Base-by-base conservation (phyloP, 2,329 filamentous ascomycete species). In the Aspergillus alliaceus region DNA sequence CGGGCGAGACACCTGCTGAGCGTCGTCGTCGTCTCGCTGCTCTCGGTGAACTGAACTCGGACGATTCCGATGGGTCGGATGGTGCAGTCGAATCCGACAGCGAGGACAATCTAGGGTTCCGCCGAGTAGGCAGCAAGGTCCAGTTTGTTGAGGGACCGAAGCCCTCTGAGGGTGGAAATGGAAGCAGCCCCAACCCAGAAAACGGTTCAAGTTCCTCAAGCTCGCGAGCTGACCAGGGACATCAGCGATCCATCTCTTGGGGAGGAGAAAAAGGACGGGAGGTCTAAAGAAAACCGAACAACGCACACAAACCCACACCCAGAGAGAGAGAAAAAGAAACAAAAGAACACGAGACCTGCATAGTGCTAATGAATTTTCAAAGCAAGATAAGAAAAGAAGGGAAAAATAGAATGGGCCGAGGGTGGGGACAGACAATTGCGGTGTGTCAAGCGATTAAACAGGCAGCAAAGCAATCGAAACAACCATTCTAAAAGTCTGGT, bases 1-100 rank as follows among this genome's bases (percentile, higher is more conserved):
- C 72, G 0, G 71, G 69, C 25, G 76, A 79, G 58, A 80, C 78
- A 3, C 76, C 76, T 1, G 78, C 77, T 8, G 77, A 80, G 60
- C 77, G 76, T 37, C 72, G 76, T 48, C 77, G 78, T 56, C 76
- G 78, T 66, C 70, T 79, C 7, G 77, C 76, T 25, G 77, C 77
- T 1, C 61, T 80, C 11, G 77, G 77, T 42, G 64, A 75, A 48
- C 61, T 69, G 32, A 56, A 67, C 27, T 70, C 67, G 6, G 65
- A 68, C 12, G 68, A 70, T 7, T 71, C 68, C 4, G 72, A 72
- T 14, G 59, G 54, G 4, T 56, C 57, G 8, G 66, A 56, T 47
- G 60, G 54, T 27, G 58, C 44, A 5, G 53, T 54, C 3, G 48
- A 69, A 18, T 65, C 66, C 1, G 68, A 67, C 12, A 66, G 63